These are phyloP conservation scores for Ensete glaucum DNA, from an alignment of 176 grass and related monocot species.

Conservation along the genomic window DNA sequence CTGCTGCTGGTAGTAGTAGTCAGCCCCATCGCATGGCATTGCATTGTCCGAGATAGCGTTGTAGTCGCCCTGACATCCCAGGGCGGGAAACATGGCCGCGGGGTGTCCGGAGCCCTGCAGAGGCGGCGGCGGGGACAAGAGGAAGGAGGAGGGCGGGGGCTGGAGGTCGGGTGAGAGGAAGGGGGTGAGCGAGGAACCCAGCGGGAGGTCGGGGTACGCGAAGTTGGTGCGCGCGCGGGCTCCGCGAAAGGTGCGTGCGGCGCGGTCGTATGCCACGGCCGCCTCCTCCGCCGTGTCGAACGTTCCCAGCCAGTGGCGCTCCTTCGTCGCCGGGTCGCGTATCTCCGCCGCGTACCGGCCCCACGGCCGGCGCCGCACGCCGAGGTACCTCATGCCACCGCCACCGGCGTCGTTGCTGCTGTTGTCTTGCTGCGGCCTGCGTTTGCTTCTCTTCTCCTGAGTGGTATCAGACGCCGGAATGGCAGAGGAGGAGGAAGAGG, in stretches of 20 bases:
- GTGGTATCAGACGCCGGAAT: slow-evolving; percentile 19
- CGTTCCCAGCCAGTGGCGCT: slow-evolving; percentile 92
- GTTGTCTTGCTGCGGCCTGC: slow-evolving; percentile 10
- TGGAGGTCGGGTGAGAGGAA: slow-evolving; percentile 89
- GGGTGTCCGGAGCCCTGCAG: neutral
- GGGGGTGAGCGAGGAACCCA: slow-evolving; percentile 82
- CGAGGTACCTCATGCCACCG: slow-evolving; percentile 53
- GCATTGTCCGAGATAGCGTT: neutral
- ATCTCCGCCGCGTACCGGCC: slow-evolving; percentile 98
- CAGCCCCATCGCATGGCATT: neutral
- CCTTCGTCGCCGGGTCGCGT: slow-evolving; percentile 86
- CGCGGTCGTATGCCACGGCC: slow-evolving; percentile 88
- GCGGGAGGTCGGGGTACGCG: slow-evolving; percentile 85
- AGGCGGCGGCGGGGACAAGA: slow-evolving; percentile 16
- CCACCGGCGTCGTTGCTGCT: neutral
- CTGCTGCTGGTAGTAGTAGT: neutral
- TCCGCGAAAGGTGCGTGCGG: slow-evolving; percentile 67
- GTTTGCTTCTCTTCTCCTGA: slow-evolving; percentile 57
- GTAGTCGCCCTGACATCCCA: neutral
- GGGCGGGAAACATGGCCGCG: neutral
- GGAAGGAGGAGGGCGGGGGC: slow-evolving; percentile 37
- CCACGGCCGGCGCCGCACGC: slow-evolving; percentile 80
- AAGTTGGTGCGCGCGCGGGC: slow-evolving; percentile 86
- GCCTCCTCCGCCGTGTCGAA: slow-evolving; percentile 98
- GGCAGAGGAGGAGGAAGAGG: slow-evolving; percentile 22